A percentile compares a stretch with the other conserved stretches of the same genome.
Conservation (phyloP, 768 basidiomycete species). For the Kwoniella newhampshirensis region DNA sequence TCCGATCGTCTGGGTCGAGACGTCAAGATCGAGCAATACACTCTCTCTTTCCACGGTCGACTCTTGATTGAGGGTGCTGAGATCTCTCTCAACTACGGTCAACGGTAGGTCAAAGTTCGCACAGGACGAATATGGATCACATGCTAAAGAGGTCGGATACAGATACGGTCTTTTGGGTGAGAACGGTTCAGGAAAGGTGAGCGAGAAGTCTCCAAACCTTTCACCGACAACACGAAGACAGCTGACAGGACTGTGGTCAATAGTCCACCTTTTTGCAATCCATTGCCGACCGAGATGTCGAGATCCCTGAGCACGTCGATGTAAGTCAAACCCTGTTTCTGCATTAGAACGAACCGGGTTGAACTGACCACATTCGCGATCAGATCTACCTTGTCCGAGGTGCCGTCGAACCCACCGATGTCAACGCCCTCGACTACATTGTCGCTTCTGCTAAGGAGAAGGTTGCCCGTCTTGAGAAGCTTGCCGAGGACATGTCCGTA, state of each 20-base stretch:
- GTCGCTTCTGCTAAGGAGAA: conserved; percentile 87
- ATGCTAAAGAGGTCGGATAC: too few species aligned
- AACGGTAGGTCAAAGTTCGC: conserved; percentile 38
- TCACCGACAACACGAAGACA: too few species aligned
- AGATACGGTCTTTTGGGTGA: conserved; percentile 91
- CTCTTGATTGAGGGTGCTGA: conserved; percentile 59
- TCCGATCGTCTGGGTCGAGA: conserved; percentile 91
- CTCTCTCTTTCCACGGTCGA: conserved; percentile 95
- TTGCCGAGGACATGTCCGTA: conserved; percentile 89
- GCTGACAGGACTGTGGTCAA: background rate
- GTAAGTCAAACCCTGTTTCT: conserved; percentile 43
- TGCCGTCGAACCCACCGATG: conserved; percentile 91
- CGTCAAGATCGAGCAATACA: conserved; percentile 94
- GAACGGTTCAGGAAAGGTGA: conserved; percentile 97
- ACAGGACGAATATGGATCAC: background rate
- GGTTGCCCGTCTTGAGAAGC: conserved; percentile 86
- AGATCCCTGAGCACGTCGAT: conserved; percentile 91
- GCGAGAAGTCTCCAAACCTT: conserved; percentile 6
- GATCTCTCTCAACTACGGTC: conserved; percentile 54
- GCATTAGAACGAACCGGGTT: background rate
- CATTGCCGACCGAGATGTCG: conserved; percentile 89
- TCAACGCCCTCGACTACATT: conserved; percentile 97
- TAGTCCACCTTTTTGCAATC: conserved; percentile 96
- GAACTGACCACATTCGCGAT: background rate
- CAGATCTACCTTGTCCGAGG: conserved; percentile 91